Evolutionary conservation across 371 early-diverging fungal species (phyloP).

Genomic region (Mycotypha africana): DNA sequence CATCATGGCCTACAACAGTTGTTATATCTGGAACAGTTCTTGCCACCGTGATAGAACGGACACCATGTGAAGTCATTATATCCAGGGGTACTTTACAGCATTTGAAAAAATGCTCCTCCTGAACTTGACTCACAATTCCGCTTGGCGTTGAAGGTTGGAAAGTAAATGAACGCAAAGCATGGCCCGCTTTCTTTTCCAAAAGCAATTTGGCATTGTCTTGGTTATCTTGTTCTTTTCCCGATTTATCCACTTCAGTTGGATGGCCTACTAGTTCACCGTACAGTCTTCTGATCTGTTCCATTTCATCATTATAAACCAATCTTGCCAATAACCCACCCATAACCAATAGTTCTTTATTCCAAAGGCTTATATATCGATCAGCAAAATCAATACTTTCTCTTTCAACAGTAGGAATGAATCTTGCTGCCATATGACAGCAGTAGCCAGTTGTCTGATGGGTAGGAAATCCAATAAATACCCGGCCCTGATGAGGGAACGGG

Average conservation of each 20-base stretch:
- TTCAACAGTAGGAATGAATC: slow-evolving; percentile 89
- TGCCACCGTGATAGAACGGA: slow-evolving; percentile 43
- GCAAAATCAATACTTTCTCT: slow-evolving; percentile 91
- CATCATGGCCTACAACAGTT: slow-evolving; percentile 4
- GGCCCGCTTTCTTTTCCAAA: slow-evolving; percentile 66
- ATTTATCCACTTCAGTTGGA: slow-evolving; percentile 26
- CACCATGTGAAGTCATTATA: slow-evolving; percentile 68
- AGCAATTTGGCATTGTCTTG: slow-evolving; percentile 35
- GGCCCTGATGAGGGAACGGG: slow-evolving; percentile 75
- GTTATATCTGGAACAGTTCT: slow-evolving; percentile 33
- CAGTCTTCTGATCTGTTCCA: slow-evolving; percentile 52
- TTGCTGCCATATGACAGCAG: slow-evolving; percentile 75
- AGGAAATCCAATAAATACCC: slow-evolving; percentile 87
- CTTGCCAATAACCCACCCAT: slow-evolving; percentile 72
- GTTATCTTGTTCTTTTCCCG: slow-evolving; percentile 4
- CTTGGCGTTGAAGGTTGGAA: slow-evolving; percentile 75
- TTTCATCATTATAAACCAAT: slow-evolving; percentile 75
- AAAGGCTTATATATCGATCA: slow-evolving; percentile 72
- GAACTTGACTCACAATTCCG: slow-evolving; percentile 55
- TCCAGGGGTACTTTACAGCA: slow-evolving; percentile 43
- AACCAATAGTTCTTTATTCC: slow-evolving; percentile 81
- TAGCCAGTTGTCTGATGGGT: slow-evolving; percentile 92
- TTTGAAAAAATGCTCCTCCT: slow-evolving; percentile 51
- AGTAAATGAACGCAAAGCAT: slow-evolving; percentile 65
- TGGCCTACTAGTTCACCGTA: slow-evolving; percentile 50